A percentile compares a stretch with the other conserved stretches of the same genome.
phyloP scores from a whole-genome alignment of 2,329 filamentous ascomycete genomes.

The Rhynchosporium graminicola region DNA sequence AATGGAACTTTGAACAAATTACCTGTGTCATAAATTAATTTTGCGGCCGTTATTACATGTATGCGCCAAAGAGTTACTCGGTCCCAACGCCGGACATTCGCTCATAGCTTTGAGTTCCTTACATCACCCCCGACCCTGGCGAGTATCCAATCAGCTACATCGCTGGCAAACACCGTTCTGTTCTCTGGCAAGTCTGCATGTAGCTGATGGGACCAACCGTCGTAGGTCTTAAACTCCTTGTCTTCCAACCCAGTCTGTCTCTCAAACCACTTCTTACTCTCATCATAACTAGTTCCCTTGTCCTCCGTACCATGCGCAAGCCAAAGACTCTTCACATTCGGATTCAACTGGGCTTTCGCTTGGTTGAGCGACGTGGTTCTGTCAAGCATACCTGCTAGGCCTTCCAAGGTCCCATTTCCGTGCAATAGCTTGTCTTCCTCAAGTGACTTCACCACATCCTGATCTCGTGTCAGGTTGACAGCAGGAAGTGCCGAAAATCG shows the following conservation, averaged over 20 bases:
- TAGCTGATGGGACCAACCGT: slow-evolving; percentile 77
- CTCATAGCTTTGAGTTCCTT: slow-evolving; percentile 26
- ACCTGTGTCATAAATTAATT: background rate
- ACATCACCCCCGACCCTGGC: slow-evolving; percentile 40
- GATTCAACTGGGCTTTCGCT: slow-evolving; percentile 55
- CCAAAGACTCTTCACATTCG: slow-evolving; percentile 64
- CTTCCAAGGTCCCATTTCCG: slow-evolving; percentile 83
- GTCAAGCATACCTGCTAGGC: slow-evolving; percentile 75
- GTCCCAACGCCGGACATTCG: slow-evolving; percentile 1
- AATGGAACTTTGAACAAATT: slow-evolving; percentile 14
- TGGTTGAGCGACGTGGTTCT: slow-evolving; percentile 61
- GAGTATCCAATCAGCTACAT: slow-evolving; percentile 68
- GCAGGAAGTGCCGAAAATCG: slow-evolving; percentile 66
- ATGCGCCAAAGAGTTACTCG: background rate
- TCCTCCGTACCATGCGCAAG: slow-evolving; percentile 78
- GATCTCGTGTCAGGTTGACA: slow-evolving; percentile 67
- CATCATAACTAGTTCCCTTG: slow-evolving; percentile 64
- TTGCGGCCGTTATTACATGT: background rate
- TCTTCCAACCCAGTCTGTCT: slow-evolving; percentile 58
- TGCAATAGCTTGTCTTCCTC: slow-evolving; percentile 72
- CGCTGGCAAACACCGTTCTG: slow-evolving; percentile 47
- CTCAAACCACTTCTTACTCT: slow-evolving; percentile 65
- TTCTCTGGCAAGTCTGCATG: slow-evolving; percentile 55
- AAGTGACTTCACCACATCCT: slow-evolving; percentile 60
- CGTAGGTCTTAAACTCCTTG: slow-evolving; percentile 70